Conservation (phyloP, 2,329 filamentous ascomycete species). For the Nothomitra cinnamomea region DNA sequence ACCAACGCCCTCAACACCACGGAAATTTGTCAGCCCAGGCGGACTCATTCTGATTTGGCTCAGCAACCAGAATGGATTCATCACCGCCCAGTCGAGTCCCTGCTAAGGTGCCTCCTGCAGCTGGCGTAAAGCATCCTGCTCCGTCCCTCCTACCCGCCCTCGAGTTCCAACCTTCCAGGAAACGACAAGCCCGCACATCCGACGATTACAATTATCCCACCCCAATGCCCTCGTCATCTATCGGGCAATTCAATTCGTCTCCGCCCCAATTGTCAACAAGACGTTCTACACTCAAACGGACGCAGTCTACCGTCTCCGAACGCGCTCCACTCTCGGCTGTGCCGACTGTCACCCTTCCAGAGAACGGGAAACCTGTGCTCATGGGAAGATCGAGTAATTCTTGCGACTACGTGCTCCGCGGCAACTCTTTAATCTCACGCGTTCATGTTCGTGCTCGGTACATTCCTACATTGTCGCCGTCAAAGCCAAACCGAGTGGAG, state of each 20-base stretch:
- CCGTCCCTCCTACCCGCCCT: slow-evolving; percentile 25
- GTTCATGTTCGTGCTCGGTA: slow-evolving; percentile 84
- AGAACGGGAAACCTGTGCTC: slow-evolving; percentile 61
- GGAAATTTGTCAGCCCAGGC: neutral
- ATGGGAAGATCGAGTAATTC: slow-evolving; percentile 93
- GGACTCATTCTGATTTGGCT: too few species aligned
- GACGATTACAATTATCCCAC: slow-evolving; percentile 60
- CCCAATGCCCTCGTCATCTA: slow-evolving; percentile 84
- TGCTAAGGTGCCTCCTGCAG: slow-evolving; percentile 8
- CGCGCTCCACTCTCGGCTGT: slow-evolving; percentile 70
- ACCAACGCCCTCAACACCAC: too few species aligned
- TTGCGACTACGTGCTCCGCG: slow-evolving; percentile 85
- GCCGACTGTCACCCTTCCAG: slow-evolving; percentile 63
- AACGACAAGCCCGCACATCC: neutral
- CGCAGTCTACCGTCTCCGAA: slow-evolving; percentile 51
- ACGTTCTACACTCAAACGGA: slow-evolving; percentile 38
- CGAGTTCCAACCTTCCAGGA: slow-evolving; percentile 27
- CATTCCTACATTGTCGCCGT: slow-evolving; percentile 43
- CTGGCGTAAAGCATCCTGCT: slow-evolving; percentile 29
- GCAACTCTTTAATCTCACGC: slow-evolving; percentile 82
- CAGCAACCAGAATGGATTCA: slow-evolving; percentile 1
- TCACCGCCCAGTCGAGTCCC: neutral
- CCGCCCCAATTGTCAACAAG: slow-evolving; percentile 40
- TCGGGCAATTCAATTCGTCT: slow-evolving; percentile 76
- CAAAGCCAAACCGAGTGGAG: slow-evolving; percentile 60